Conservation (phyloP, 495 filamentous ascomycete genomes). For the Talaromyces ruber region DNA sequence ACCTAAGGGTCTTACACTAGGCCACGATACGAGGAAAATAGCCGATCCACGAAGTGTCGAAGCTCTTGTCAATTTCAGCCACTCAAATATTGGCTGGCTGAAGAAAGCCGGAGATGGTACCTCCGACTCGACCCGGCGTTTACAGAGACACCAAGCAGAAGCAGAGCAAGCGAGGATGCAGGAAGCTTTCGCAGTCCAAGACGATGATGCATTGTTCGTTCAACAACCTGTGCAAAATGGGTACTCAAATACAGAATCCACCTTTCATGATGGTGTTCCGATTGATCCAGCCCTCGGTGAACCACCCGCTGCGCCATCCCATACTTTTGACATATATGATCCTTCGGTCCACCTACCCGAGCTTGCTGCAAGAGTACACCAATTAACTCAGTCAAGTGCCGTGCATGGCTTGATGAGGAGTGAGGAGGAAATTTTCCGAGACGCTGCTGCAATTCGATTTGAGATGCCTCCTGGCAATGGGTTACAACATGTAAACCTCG, state of each 20-base stretch:
- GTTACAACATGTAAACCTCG: background rate
- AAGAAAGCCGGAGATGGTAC: constrained; percentile 42
- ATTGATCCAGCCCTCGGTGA: constrained; percentile 42
- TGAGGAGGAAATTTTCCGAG: background rate
- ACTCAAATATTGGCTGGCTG: constrained; percentile 76
- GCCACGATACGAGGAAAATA: constrained; percentile 79
- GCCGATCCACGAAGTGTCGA: constrained; percentile 87
- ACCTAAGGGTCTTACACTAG: constrained; percentile 74
- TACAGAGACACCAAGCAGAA: constrained; percentile 40
- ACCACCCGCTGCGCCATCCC: background rate
- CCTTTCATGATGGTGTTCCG: constrained; percentile 27
- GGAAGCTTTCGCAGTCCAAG: constrained; percentile 30
- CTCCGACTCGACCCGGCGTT: constrained; percentile 30
- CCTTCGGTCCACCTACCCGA: background rate
- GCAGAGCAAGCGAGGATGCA: constrained; percentile 38
- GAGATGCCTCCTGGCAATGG: background rate
- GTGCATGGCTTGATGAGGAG: background rate
- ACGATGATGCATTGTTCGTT: constrained; percentile 18
- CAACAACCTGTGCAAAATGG: constrained; percentile 15
- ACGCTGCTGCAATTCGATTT: constrained; percentile 5
- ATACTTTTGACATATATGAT: background rate
- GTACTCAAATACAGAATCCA: background rate
- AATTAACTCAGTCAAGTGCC: constrained; percentile 1
- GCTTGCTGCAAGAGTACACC: constrained; percentile 1
- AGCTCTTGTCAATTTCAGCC: constrained; percentile 72